phyloP scores from a whole-genome alignment of 2,329 filamentous ascomycete species.

The Colletotrichum sp. region DNA sequence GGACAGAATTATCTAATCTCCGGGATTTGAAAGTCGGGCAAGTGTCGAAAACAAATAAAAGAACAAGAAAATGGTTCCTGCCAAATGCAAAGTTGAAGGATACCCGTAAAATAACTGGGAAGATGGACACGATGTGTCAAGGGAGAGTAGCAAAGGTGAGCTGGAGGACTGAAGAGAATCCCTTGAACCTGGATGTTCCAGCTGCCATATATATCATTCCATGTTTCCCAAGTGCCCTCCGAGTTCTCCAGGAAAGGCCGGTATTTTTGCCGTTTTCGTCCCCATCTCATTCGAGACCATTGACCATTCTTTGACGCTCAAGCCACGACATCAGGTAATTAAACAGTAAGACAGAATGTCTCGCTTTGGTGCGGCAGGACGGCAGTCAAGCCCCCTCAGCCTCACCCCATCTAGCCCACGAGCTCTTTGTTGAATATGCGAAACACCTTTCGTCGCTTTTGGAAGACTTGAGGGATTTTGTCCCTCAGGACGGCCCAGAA shows the following conservation, averaged over 20 bases:
- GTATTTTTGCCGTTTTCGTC: neutral
- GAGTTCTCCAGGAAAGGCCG: neutral
- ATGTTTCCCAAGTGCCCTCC: neutral
- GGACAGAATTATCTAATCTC: neutral
- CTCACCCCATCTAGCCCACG: neutral
- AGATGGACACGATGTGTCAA: neutral
- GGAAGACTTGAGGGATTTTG: neutral
- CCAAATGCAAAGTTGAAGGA: neutral
- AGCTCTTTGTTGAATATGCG: neutral
- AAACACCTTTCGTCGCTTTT: neutral
- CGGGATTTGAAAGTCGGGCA: neutral
- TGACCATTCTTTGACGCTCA: neutral
- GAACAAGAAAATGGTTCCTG: neutral
- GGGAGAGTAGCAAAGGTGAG: neutral
- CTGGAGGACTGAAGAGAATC: neutral
- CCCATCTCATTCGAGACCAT: neutral
- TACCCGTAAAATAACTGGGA: neutral
- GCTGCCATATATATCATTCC: neutral
- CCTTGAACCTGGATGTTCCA: neutral
- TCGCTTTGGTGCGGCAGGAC: neutral
- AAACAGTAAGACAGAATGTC: neutral
- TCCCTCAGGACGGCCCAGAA: neutral
- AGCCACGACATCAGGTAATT: constrained; percentile 1
- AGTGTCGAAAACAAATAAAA: neutral
- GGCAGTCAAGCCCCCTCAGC: neutral